Evolutionary conservation across 805 yeast species (phyloP), one percentile per base, ranked within the genome.

Genomic region (Teunomyces aglyptinius): DNA sequence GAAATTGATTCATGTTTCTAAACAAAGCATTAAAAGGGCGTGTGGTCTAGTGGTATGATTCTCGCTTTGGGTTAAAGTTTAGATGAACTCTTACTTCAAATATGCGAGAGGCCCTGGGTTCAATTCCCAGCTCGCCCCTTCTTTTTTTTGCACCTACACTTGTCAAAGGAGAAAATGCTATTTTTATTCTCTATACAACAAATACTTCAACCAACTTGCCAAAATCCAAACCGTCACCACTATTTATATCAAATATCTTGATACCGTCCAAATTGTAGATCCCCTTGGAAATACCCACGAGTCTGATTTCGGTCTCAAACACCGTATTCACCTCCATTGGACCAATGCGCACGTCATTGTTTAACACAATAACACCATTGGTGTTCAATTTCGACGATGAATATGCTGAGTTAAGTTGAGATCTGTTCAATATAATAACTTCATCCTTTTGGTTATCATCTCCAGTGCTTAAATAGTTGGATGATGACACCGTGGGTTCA

Each of bases 211-310:
- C 69, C 44, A 86, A 65, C 48, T 80, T 76, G 1, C 89, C 90
- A 58, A 87, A 83, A 50, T 82, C 90, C 51, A 82, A 73, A 1
- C 81, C 77, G 47, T 86, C 91, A 3, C 91, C 89, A 15, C 82
- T 75, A 31, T 61, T 57, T 8, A 81, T 67, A 56, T 87, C 95
- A 40, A 82, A 74, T 11, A 88, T 70, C 47, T 77, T 77, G n/a
- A 85, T 74, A 2, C 87, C 89, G 45, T 77, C 81, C 16, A 88
- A 64, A 38, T 79, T 77, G 58, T 77, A 82, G 6, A 83, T 73
- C 0, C 96, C 96, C 52, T 74, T 72, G 35, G 81, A 76, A 11
- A 86, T 65, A 0, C 89, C 90, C 40, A 85, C 66, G 32, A 87
- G 61, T 43, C 70, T 71, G 22, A 87, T 65, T 43, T 78, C 82